Evolutionary conservation across 805 yeast genomes (phyloP), one percentile per base, ranked within the genome.

Genomic region (Ascoidea rubescens): DNA sequence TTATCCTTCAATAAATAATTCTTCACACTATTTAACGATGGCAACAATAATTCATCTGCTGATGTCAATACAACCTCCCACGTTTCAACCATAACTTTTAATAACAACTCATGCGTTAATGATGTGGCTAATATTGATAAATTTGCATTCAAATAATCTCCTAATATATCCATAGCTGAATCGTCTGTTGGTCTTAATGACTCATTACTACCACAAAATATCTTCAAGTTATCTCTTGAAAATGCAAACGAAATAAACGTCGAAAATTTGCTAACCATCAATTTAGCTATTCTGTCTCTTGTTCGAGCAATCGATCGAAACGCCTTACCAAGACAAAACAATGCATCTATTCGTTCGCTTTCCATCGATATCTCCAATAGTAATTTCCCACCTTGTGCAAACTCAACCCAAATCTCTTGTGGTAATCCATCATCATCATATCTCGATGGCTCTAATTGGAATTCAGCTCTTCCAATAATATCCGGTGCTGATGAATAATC

Each of bases 281-380:
- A 63, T 52, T 81, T 78, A 50, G 85, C 74, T 53, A 84, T 77
- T 52, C 86, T 75, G 51, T 84, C 84, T 62, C 80, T 79, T 1
- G 82, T 72, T 54, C 89, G 73, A 37, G 72, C 67, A 32, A 91
- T 68, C 1, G 81, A 74, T 56, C 91, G 69, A 58, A 82, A 78
- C 0, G 91, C 82, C 56, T 83, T 75, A 1, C 95, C 95, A 65
- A 91, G 74, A 48, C 82, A 84, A 60, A 85, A 91, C 6, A 87
- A 67, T 1, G 95, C 88, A 65, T 90, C 96, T 45, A 77, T 78
- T 48, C 81, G 74, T 59, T 90, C 96, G 51, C 79, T 77, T 61
- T 90, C 97, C 57, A 87, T 78, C 0, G 87, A 80, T 2, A 90
- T 71, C 59, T 81, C 80, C 2, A 89, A 66, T 48, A 76, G 64